A percentile compares a stretch with the other conserved stretches of the same genome.
These are phyloP conservation scores for Acer yangbiense DNA, from an alignment of 345 rosid species.

Conservation along the genomic window DNA sequence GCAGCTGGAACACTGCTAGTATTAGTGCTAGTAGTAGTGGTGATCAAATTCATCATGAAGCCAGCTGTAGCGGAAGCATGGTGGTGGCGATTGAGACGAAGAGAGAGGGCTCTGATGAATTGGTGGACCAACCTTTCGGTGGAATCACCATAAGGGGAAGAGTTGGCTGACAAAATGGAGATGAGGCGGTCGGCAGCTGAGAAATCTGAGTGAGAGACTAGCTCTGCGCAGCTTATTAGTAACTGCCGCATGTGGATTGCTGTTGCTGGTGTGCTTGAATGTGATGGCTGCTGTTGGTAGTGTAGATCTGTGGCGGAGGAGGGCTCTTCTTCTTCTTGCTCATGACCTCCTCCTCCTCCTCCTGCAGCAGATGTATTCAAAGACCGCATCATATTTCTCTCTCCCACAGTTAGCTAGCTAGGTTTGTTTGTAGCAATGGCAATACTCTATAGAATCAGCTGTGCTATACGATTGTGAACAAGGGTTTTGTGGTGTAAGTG, in stretches of 20 bases:
- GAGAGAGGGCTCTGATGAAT: conserved; percentile 75
- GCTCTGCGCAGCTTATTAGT: conserved; percentile 68
- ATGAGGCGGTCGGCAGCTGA: conserved; percentile 70
- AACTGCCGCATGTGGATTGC: conserved; percentile 68
- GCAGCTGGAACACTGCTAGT: neutral
- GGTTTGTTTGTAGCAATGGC: neutral
- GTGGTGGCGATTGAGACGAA: conserved; percentile 54
- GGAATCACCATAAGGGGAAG: conserved; percentile 85
- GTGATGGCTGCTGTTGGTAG: conserved; percentile 24
- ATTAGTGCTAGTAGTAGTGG: neutral
- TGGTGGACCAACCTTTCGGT: conserved; percentile 70
- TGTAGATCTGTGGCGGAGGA: conserved; percentile 40
- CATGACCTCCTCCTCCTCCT: conserved; percentile 12
- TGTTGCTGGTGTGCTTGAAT: conserved; percentile 31
- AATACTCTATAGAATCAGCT: neutral
- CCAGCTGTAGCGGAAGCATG: conserved; percentile 12
- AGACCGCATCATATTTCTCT: conserved; percentile 27
- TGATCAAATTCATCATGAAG: conserved; percentile 20
- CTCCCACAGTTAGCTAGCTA: neutral
- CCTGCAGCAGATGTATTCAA: conserved; percentile 23
- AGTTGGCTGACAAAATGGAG: conserved; percentile 51
- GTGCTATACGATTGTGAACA: neutral
- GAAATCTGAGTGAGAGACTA: conserved; percentile 70
- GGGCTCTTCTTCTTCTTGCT: conserved; percentile 39
- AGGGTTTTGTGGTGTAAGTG: neutral